Percentiles rank a stretch among this genome's conserved stretches.
Conservation (phyloP, 2,329 filamentous ascomycete species). For the Cercospora sp. region DNA sequence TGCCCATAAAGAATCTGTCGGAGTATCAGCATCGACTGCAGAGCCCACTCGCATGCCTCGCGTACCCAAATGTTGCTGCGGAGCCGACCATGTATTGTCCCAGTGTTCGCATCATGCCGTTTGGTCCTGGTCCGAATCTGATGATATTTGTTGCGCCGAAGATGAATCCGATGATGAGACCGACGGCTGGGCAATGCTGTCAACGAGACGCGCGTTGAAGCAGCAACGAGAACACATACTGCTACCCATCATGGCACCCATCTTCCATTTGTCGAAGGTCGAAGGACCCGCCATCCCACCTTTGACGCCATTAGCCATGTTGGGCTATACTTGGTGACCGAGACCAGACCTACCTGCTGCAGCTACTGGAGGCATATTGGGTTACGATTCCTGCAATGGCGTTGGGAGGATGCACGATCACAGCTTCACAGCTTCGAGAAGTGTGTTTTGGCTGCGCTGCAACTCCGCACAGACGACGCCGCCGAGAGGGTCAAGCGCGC, state of each 20-base stretch:
- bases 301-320: conserved; percentile 7
- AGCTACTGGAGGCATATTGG: conserved; percentile 39
- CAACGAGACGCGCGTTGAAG: conserved; percentile 2
- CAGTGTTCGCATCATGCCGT: conserved; percentile 89
- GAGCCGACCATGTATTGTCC: conserved; percentile 97
- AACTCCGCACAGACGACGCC: background rate
- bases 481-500: conserved; percentile 2
- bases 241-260: conserved; percentile 98
- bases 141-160: conserved; percentile 92
- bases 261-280: conserved; percentile 80
- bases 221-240: conserved; percentile 62
- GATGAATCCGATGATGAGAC: conserved; percentile 95
- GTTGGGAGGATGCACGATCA: background rate
- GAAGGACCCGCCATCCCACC: conserved; percentile 56
- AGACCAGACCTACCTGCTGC: conserved; percentile 23
- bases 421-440: background rate
- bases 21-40: background rate
- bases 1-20: conserved; percentile 90
- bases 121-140: conserved; percentile 87
- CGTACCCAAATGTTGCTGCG: conserved; percentile 91
- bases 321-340: background rate
- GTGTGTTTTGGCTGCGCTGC: background rate
- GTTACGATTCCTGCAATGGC: background rate
- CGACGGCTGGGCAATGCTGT: conserved; percentile 69
- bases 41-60: background rate